Base-by-base conservation (phyloP, 1,284 basidiomycete genomes). In the Nidula niveotomentosa region DNA sequence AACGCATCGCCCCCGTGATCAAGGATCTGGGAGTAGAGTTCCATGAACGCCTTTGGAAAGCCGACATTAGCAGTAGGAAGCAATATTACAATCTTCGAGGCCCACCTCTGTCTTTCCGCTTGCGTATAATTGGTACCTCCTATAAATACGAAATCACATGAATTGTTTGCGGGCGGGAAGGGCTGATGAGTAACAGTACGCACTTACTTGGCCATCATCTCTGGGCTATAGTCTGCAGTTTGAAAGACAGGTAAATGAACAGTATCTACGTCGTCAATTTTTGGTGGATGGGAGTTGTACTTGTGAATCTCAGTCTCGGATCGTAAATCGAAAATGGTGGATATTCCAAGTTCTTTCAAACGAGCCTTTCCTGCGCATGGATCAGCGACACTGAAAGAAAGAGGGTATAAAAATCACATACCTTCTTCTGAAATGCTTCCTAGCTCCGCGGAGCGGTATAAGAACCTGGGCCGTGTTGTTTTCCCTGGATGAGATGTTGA, bases 121-220 rank as follows among this genome's bases (percentile, higher is more conserved):
- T 23, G 89, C 86, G 57, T 91, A 91, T n/a, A 91, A 69, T 58
- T 86, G 80, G 61, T 84, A 91, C 61, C 84, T 80, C 67, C 88
- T 91, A 58, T 18, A 56, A 8, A 50, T 9, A 56, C 35, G 39
- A 53, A 63, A 62, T 61, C 49, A 63, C 53, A 58, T 57, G 60
- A 55, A 53, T 64, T 56, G 18, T 48, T 48, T 12, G 45, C 48
- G 61, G 52, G 55, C 51, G 55, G 48, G 51, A 51, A 52, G 49
- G 10, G 33, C 49, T 36, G 45, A 39, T 58, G 36, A 35, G 33
- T 43, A 33, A 52, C 51, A 62, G 59, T 71, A 76, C 71, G 71
- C 69, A 84, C 87, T 71, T 72, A 91, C 89, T 83, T 86, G 60
- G 90, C 85, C 83, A 91, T 89, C 70, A 80, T 83, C 69, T 91